phyloP scores from a whole-genome alignment of 306 rosid genomes.

The Rosa lucieae region DNA sequence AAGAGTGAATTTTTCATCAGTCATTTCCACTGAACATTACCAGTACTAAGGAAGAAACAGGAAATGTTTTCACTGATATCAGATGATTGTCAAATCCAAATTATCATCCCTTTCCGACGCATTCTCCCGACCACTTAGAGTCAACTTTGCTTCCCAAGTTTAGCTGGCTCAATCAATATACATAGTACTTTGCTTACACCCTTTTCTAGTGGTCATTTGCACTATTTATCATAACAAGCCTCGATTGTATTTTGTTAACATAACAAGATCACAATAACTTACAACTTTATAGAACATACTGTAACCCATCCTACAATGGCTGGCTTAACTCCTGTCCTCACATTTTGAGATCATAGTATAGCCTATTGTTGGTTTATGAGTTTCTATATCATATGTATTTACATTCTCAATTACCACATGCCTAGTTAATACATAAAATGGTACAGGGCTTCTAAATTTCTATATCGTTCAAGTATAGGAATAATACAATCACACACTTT shows the following conservation, averaged over 20 bases:
- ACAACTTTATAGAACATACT: conserved; percentile 19
- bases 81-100: background rate
- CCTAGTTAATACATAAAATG: conserved; percentile 18
- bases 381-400: conserved; percentile 18
- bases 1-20: conserved; percentile 8
- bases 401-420: conserved; percentile 14
- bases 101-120: too few relatives aligned
- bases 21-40: conserved; percentile 16
- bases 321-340: background rate
- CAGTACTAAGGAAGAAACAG: background rate
- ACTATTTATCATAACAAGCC: background rate
- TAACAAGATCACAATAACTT: conserved; percentile 20
- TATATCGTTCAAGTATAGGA: conserved; percentile 16
- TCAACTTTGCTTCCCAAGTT: background rate
- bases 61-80: background rate
- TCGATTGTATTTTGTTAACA: conserved; percentile 12
- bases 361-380: conserved; percentile 15
- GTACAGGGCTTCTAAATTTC: conserved; percentile 28
- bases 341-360: background rate
- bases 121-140: background rate
- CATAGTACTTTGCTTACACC: background rate
- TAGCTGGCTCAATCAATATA: background rate
- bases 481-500: background rate
- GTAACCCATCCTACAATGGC: conserved; percentile 13
- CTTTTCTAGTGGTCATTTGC: background rate